phyloP scores from a whole-genome alignment of 768 basidiomycete species.

The Lyophyllum atratum region DNA sequence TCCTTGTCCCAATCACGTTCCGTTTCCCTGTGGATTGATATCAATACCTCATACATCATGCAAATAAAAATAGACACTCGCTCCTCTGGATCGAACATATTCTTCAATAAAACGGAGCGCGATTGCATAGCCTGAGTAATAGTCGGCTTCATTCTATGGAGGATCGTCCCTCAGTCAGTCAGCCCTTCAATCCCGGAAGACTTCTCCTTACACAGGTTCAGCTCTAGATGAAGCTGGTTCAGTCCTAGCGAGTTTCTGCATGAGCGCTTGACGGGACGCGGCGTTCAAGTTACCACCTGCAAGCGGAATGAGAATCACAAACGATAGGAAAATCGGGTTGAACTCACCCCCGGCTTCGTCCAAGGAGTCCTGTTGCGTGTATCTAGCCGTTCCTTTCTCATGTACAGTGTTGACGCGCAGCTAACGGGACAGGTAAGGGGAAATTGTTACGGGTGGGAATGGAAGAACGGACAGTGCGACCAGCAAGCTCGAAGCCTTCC shows the following conservation, averaged over 20 bases:
- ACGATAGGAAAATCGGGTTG: not conserved
- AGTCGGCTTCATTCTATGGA: constrained; percentile 66
- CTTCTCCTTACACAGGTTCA: constrained; percentile 57
- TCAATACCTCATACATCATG: not conserved
- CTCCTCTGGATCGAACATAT: constrained; percentile 99
- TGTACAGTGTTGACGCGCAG: constrained; percentile 91
- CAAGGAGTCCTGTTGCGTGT: constrained; percentile 76
- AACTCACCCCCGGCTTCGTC: constrained; percentile 85
- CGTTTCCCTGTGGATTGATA: constrained; percentile 66
- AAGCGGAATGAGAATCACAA: constrained; percentile 11
- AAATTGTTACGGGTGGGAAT: not conserved
- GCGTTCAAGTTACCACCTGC: constrained; percentile 96
- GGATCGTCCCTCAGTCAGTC: constrained; percentile 14
- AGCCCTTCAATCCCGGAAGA: not conserved
- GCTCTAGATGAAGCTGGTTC: constrained; percentile 61
- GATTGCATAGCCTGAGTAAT: constrained; percentile 88
- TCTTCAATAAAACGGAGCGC: constrained; percentile 85
- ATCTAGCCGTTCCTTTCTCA: constrained; percentile 80
- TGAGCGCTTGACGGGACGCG: constrained; percentile 97
- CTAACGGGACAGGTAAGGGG: constrained; percentile 36
- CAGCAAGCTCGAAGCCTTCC: constrained; percentile 98
- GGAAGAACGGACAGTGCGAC: constrained; percentile 69
- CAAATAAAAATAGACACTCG: constrained; percentile 38
- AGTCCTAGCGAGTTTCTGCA: constrained; percentile 99
- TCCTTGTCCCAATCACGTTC: constrained; percentile 97